A percentile compares a stretch with the other conserved stretches of the same genome.
These are phyloP conservation scores for Termitomyces sp. DNA, from an alignment of 768 basidiomycete genomes.

Conservation along the genomic window DNA sequence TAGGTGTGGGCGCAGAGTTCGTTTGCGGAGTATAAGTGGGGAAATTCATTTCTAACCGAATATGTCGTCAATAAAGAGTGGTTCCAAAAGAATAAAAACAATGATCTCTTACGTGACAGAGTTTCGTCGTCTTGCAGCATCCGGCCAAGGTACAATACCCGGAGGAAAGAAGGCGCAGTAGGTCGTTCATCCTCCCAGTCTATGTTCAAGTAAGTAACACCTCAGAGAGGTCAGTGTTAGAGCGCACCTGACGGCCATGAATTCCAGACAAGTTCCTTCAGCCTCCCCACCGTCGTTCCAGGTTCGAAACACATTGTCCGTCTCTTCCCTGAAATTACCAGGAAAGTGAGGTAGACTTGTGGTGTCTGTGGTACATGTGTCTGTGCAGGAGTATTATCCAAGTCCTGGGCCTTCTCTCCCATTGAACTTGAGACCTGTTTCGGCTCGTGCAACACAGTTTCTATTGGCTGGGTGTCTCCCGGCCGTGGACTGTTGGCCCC, in stretches of 20 bases:
- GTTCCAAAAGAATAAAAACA: slow-evolving; percentile 3
- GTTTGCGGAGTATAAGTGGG: slow-evolving; percentile 30
- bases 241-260: slow-evolving; percentile 68
- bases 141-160: slow-evolving; percentile 71
- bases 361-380: slow-evolving; percentile 48
- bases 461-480: neutral
- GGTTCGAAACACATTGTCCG: slow-evolving; percentile 74
- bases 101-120: slow-evolving; percentile 45
- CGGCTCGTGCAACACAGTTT: slow-evolving; percentile 9
- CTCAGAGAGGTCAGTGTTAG: no score
- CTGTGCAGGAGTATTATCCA: slow-evolving; percentile 1
- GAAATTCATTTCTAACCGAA: slow-evolving; percentile 31
- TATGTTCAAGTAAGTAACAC: slow-evolving; percentile 16
- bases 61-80: neutral
- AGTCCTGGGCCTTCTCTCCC: neutral
- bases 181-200: slow-evolving; percentile 81
- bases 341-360: slow-evolving; percentile 63
- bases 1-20: slow-evolving; percentile 33
- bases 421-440: neutral
- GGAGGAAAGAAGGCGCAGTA: slow-evolving; percentile 70
- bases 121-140: slow-evolving; percentile 85
- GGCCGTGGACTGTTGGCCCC: neutral
- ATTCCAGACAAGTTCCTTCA: slow-evolving; percentile 83
- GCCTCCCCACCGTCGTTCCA: slow-evolving; percentile 66
- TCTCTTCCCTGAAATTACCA: slow-evolving; percentile 64